Conservation (phyloP, 2,329 filamentous ascomycete genomes). For the Fusarium sp. region DNA sequence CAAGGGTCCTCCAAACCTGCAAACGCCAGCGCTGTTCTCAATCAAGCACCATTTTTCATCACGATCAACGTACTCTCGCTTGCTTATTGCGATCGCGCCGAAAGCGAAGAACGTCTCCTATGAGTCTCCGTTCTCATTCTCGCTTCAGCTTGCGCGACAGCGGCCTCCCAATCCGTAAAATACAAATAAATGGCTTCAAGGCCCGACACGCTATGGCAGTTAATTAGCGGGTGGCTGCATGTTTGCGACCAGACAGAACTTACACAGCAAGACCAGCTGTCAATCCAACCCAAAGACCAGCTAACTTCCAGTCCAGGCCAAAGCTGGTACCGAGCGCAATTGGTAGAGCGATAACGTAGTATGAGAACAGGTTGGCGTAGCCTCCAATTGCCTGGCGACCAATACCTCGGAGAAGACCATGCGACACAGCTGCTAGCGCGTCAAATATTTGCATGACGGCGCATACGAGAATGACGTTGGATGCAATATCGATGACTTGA, state of each 20-base stretch:
- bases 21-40: not conserved
- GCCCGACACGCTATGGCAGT: conserved; percentile 20
- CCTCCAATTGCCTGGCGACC: conserved; percentile 88
- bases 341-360: conserved; percentile 86
- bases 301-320: conserved; percentile 76
- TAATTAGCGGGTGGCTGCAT: not conserved
- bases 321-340: conserved; percentile 83
- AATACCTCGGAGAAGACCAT: conserved; percentile 84
- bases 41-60: accelerated
- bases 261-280: conserved; percentile 74
- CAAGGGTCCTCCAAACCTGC: not conserved
- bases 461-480: conserved; percentile 77
- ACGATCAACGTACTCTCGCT: accelerated
- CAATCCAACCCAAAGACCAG: conserved; percentile 84
- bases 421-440: conserved; percentile 78
- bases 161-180: conserved; percentile 38
- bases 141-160: conserved; percentile 38
- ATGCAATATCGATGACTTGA: conserved; percentile 73
- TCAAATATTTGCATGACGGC: conserved; percentile 93
- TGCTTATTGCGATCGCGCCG: not conserved
- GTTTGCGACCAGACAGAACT: conserved; percentile 44
- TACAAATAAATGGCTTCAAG: conserved; percentile 37
- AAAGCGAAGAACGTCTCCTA: conserved; percentile 24
- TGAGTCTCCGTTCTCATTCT: conserved; percentile 35
- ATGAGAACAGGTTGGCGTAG: conserved; percentile 85